Evolutionary conservation across 176 grass and related monocot genomes (phyloP), one percentile per base, ranked within the genome.

Genomic region (Triticum timopheevii): DNA sequence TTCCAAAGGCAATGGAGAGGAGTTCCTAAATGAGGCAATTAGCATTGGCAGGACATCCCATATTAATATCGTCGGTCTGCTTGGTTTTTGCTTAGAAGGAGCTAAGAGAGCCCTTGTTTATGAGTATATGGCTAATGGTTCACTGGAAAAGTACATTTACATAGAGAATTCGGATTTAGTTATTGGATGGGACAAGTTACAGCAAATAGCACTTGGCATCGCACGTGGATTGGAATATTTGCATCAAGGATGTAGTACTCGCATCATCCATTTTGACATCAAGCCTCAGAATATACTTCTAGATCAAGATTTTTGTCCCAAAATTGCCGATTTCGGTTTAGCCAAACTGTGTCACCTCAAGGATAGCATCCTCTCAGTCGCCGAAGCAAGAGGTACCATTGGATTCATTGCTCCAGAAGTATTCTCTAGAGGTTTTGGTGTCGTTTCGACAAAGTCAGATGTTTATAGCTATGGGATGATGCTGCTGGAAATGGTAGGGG

Each of bases 221-320:
- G 30, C 30, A 31, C 30, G 30, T 27, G 93, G 89, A 4, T 77
- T 95, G 69, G 93, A 91, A 19, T 95, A 93, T 84, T 85, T 95
- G 73, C 94, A 92, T 31, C 85, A 45, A 2, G 85, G 85, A 16
- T 92, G 93, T 31, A 95, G 10, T 19, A 79, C 85, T 2, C 89
- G 75, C 5, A 93, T 93, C 30, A 87, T 96, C n/a, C 94, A 96
- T 90, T 96, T 93, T 68, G 94, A 96, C 61, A 92, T 96, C 42
- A 96, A 96, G 64, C 92, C 94, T 23, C 87, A 93, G 0, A 96
- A 96, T 13, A 88, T 93, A 8, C 85, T 97, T 66, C 34, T 97
- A 2, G 87, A 92, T 16, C n/a, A 90, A 23, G 70, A 90, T 1
- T 93, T 93, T 16, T 83, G 69, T 31, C 94, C 94, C 1, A 95